phyloP scores from a whole-genome alignment of 495 filamentous ascomycete genomes.

The Penicillium soppii region DNA sequence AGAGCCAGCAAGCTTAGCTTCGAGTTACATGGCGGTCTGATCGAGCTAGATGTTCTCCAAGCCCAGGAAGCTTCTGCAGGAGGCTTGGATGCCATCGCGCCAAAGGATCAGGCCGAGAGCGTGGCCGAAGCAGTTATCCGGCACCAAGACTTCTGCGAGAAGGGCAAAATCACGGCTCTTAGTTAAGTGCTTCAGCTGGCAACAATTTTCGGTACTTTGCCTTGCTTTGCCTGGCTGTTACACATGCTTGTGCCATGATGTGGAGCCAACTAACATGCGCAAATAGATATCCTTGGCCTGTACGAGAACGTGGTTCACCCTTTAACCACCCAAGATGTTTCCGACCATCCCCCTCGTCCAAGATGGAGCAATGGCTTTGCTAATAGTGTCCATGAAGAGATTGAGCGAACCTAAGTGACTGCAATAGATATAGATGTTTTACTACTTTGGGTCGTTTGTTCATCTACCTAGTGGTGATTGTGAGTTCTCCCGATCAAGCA shows the following conservation, averaged over 20 bases:
- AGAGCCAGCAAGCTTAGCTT: slow-evolving; percentile 66
- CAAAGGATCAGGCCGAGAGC: slow-evolving; percentile 66
- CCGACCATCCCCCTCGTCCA: slow-evolving; percentile 57
- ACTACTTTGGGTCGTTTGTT: too few species aligned
- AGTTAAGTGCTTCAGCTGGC: slow-evolving; percentile 74
- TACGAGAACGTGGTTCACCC: slow-evolving; percentile 60
- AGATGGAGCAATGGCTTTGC: slow-evolving; percentile 77
- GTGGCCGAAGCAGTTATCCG: slow-evolving; percentile 79
- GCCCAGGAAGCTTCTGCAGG: background rate
- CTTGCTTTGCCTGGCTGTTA: background rate
- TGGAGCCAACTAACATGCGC: background rate
- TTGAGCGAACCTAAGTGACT: too few species aligned
- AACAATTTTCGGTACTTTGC: slow-evolving; percentile 62
- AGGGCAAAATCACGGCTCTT: slow-evolving; percentile 67
- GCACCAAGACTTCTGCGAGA: slow-evolving; percentile 69
- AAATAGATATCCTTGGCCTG: slow-evolving; percentile 68
- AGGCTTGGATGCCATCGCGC: slow-evolving; percentile 30
- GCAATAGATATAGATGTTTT: too few species aligned
- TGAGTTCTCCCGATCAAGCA: too few species aligned
- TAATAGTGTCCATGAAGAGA: slow-evolving; percentile 63
- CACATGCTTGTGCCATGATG: too few species aligned
- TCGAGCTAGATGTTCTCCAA: slow-evolving; percentile 55
- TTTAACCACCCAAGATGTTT: slow-evolving; percentile 67
- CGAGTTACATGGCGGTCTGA: slow-evolving; percentile 71
- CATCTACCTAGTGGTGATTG: too few species aligned